Percentiles rank a stretch among this genome's conserved stretches.
Conservation (phyloP, 2,329 filamentous ascomycete genomes). For the Didymella glomerata region DNA sequence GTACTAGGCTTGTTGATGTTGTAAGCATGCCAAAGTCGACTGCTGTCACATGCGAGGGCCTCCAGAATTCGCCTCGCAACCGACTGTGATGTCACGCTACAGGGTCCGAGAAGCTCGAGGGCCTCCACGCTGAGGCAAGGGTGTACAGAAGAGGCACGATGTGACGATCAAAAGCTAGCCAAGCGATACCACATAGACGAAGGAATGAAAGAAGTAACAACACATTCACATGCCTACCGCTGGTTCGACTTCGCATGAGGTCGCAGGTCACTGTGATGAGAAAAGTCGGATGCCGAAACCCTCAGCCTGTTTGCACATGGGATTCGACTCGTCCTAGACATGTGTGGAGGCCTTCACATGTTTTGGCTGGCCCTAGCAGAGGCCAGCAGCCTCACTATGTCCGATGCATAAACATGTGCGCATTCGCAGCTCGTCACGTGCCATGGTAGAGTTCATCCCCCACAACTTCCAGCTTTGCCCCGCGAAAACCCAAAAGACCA, state of each 20-base stretch:
- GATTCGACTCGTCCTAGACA: neutral
- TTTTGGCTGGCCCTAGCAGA: neutral
- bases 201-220: constrained; percentile 24
- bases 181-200: constrained; percentile 27
- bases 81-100: constrained; percentile 8
- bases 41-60: constrained; percentile 1
- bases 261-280: neutral
- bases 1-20: constrained; percentile 63
- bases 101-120: neutral
- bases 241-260: neutral
- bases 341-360: neutral
- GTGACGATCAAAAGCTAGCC: constrained; percentile 22
- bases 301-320: neutral
- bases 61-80: constrained; percentile 2
- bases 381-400: neutral
- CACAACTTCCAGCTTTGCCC: too few relatives aligned
- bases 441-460: neutral
- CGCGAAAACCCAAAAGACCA: too few relatives aligned
- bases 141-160: constrained; percentile 9
- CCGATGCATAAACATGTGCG: neutral
- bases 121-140: constrained; percentile 11
- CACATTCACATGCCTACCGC: neutral
- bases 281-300: neutral
- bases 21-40: neutral
- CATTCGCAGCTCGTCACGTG: neutral